Evolutionary conservation across 345 rosid species (phyloP).

Genomic region (Eucalyptus pauciflora): DNA sequence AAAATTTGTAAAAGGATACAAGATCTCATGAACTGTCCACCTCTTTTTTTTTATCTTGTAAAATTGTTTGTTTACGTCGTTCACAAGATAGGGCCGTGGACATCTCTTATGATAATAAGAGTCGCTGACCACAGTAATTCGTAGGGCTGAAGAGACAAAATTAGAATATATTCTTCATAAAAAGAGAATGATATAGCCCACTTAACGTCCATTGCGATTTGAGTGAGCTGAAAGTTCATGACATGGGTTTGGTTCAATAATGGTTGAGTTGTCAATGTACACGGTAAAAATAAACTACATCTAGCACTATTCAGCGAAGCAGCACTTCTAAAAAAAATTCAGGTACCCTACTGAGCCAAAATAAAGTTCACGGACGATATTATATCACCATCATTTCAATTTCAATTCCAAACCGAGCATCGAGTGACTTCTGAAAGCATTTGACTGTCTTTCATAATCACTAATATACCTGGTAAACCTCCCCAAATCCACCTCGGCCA

Average conservation of each 20-base stretch:
- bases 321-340: not conserved
- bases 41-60: not conserved
- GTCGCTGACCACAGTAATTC: not conserved
- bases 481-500: not conserved
- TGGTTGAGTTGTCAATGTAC: not conserved
- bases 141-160: not conserved
- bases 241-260: not conserved
- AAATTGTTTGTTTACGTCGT: not conserved
- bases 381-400: not conserved
- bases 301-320: not conserved
- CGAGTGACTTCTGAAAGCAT: not conserved
- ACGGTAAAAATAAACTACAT: not conserved
- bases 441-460: not conserved
- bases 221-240: not conserved
- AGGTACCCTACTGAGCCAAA: not conserved
- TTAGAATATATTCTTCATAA: not conserved
- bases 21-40: not conserved
- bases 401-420: not conserved
- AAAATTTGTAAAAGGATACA: not conserved
- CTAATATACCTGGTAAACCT: constrained; percentile 3
- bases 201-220: not conserved
- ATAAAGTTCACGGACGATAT: not conserved
- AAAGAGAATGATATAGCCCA: not conserved
- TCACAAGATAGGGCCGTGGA: accelerated
- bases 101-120: not conserved